Evolutionary conservation across 108 stramenopile genomes (phyloP).

Genomic region (Phaeodactylum tricornutum): DNA sequence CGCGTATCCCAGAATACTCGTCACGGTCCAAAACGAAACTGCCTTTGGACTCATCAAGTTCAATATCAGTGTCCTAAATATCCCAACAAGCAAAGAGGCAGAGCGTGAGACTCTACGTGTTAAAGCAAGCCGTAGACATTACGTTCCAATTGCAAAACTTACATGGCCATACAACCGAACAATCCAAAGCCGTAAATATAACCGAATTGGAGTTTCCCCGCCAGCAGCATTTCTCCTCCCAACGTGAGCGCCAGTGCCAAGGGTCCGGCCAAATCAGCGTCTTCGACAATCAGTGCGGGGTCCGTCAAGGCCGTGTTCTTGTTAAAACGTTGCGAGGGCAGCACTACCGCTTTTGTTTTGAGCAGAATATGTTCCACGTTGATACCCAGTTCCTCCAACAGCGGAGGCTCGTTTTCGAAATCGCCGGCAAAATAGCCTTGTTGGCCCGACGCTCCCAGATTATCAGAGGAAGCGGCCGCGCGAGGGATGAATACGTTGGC

Average conservation of each 20-base stretch:
- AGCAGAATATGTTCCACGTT: conserved; percentile 87
- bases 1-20: conserved; percentile 92
- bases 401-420: conserved; percentile 91
- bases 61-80: too few relatives aligned
- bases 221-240: conserved; percentile 84
- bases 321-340: conserved; percentile 45
- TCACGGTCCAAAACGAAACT: conserved; percentile 68
- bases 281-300: conserved; percentile 44
- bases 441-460: not conserved
- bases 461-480: not conserved
- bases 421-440: conserved; percentile 18
- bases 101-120: too few relatives aligned
- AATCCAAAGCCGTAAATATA: conserved; percentile 97
- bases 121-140: conserved; percentile 64
- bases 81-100: too few relatives aligned
- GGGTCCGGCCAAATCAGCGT: conserved; percentile 96
- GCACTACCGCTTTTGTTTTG: conserved; percentile 86
- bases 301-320: conserved; percentile 25
- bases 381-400: conserved; percentile 97
- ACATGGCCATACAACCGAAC: conserved; percentile 93
- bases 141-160: conserved; percentile 82
- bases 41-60: conserved; percentile 87
- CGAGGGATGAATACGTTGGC: conserved; percentile 1
- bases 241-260: conserved; percentile 80
- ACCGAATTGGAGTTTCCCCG: conserved; percentile 90